Base-by-base conservation (phyloP, 2,329 filamentous ascomycete species). In the Sporothrix protearum region DNA sequence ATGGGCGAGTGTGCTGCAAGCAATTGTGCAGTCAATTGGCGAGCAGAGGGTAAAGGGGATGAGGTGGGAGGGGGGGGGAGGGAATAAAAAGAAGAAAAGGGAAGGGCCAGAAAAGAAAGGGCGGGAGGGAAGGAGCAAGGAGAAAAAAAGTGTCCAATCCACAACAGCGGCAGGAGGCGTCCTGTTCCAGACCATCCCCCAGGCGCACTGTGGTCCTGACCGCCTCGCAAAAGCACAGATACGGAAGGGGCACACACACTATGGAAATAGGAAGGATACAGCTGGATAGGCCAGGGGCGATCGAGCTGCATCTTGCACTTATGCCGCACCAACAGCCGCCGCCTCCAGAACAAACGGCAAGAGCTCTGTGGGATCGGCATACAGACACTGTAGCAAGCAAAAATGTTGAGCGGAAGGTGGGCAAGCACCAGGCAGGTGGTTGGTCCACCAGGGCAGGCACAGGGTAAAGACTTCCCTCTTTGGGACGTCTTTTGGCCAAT, bases 1-100 rank as follows among this genome's bases (percentile, higher is more conserved):
- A 77, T 84, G 80, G 76, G 68, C 70, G 63, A 73, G 75, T 36
- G 16, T 68, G 25, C 72, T 72, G 64, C 68, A 42, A 30, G 51
- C 72, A 69, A 70, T 61, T 66, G 72, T 42, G 57, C 33, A 53
- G 67, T 73, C 68, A 69, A 71, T 72, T 67, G 71, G 68, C 67
- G 39, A 67, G 57, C 30, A 66, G 53, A 30, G 45, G 64, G 42
- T 47, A 45, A 55, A 33, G n/a, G 25, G 66, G 57, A 10, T 51
- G 45, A 14, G 45, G 33, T 53, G 47, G 36, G 53, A 19, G 19
- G 36, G 51, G 25, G 30, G 51, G 45, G 30, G 51, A 12, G 49
- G 39, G 57, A 36, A 42, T 28, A 33, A 55, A 14, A 39, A 10
- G 7, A 51, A 36, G 19, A 68, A 51, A 36, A 47, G 39, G 45